Conservation (phyloP, 1,284 basidiomycete genomes). For the Ganoderma multipileum region DNA sequence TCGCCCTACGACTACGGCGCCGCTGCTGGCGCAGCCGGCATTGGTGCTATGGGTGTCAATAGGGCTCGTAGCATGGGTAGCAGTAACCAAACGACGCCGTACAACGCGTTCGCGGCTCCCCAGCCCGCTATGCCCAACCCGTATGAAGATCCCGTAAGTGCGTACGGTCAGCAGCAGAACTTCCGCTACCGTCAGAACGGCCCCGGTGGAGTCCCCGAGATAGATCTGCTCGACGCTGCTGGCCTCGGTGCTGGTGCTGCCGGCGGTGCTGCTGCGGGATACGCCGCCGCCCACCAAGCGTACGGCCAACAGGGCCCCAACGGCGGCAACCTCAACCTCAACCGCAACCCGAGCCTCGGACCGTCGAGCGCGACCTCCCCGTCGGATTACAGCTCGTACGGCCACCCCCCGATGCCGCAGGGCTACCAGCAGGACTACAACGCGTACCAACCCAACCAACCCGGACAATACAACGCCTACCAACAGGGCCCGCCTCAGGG, state of each 20-base stretch:
- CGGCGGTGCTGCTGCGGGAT: conserved; percentile 38
- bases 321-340: conserved; percentile 32
- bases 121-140: conserved; percentile 27
- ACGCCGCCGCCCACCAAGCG: conserved; percentile 16
- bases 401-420: conserved; percentile 15
- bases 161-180: conserved; percentile 22
- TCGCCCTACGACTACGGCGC: conserved; percentile 42
- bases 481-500: conserved; percentile 15
- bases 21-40: conserved; percentile 39
- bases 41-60: conserved; percentile 40
- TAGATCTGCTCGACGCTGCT: conserved; percentile 35
- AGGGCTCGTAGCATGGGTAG: conserved; percentile 35
- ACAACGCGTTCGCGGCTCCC: conserved; percentile 42
- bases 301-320: conserved; percentile 9
- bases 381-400: conserved; percentile 30
- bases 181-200: conserved; percentile 23
- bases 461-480: conserved; percentile 25
- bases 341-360: conserved; percentile 42
- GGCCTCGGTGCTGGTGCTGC: conserved; percentile 27
- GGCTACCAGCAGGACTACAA: conserved; percentile 26
- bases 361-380: conserved; percentile 35
- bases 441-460: conserved; percentile 5
- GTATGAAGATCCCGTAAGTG: conserved; percentile 26
- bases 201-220: conserved; percentile 11
- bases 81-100: conserved; percentile 38